phyloP scores from a whole-genome alignment of 2,329 filamentous ascomycete genomes.

The Trichoderma citrinoviride region DNA sequence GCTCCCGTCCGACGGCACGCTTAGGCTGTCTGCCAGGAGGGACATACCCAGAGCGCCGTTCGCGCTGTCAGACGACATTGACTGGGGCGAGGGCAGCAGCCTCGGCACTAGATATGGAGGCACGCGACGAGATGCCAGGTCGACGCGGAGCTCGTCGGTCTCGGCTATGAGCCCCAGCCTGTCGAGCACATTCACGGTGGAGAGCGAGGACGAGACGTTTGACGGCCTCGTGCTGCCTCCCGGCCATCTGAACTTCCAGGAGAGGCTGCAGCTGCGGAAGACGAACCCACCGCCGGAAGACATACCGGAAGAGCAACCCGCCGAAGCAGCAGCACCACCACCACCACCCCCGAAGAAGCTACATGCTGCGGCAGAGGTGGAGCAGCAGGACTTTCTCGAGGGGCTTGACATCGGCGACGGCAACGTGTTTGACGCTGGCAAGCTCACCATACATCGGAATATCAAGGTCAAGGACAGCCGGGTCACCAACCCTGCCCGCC shows the following conservation, averaged over 20 bases:
- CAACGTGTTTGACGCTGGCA: constrained; percentile 75
- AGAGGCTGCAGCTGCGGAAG: constrained; percentile 71
- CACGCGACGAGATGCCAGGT: constrained; percentile 74
- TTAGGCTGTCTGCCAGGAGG: constrained; percentile 61
- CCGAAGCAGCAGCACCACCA: constrained; percentile 31
- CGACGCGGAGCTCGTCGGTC: constrained; percentile 78
- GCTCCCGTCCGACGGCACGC: constrained; percentile 62
- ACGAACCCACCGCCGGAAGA: constrained; percentile 57
- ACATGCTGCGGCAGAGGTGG: constrained; percentile 39
- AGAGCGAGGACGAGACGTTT: constrained; percentile 91
- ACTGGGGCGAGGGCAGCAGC: constrained; percentile 94
- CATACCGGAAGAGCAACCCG: constrained; percentile 37
- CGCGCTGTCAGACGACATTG: constrained; percentile 69
- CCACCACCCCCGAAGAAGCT: constrained; percentile 34
- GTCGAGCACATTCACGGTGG: constrained; percentile 83
- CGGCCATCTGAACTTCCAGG: constrained; percentile 78
- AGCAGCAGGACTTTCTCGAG: constrained; percentile 76
- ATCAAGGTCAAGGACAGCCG: constrained; percentile 77
- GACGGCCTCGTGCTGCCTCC: constrained; percentile 83
- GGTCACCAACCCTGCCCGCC: constrained; percentile 66
- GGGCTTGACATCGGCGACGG: constrained; percentile 85
- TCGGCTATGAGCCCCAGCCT: constrained; percentile 91
- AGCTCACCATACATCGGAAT: constrained; percentile 85
- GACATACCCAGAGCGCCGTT: constrained; percentile 64
- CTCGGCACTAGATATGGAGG: constrained; percentile 87